Base-by-base conservation (phyloP, 2,329 filamentous ascomycete species). In the Xylaria sp. region DNA sequence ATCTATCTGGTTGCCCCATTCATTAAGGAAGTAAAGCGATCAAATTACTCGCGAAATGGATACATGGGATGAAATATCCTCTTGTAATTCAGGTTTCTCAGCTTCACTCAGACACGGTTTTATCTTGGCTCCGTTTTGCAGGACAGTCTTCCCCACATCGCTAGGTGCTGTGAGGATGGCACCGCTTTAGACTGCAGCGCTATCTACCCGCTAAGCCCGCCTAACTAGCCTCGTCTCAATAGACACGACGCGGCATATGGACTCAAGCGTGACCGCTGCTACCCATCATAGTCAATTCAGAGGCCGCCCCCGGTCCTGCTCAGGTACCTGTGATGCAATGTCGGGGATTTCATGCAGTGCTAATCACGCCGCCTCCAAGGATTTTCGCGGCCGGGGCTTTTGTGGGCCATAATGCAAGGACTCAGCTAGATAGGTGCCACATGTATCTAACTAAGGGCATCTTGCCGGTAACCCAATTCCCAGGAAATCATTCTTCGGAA, bases 321-420 rank as follows among this genome's bases (percentile, higher is more conserved):
- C 17, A 50, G 45, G 32, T 42, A 42, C 21, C 32, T 30, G 60
- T 48, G 34, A 54, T 47, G 61, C 50, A 64, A 53, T 55, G 19
- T 59, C 60, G 54, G 55, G 53, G 27, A 39, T 50, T 60, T 45
- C 50, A 55, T 64, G 56, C 57, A 59, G 54, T 42, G 21, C 32
- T n/a, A 55, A 48, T 50, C 48, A 42, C 17, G 36, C 48, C 42
- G 27, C 19, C 17, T 51, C 36, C 56, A 32, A 60, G 21, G 32
- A 42, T n/a, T 11, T 57, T 12, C n/a, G n/a, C 34, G 32, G 19
- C 19, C 34, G 34, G 54, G 54, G 9, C 3, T 19, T 39, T 24
- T 57, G 34, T 42, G 34, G 34, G 34, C 12, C 54, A 53, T 53
- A n/a, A 55, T 55, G 32, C 19, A 51, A 51, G 48, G 19, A 51